These are phyloP conservation scores for Psilocybe subaeruginosa DNA, from an alignment of 768 basidiomycete genomes.

Conservation along the genomic window DNA sequence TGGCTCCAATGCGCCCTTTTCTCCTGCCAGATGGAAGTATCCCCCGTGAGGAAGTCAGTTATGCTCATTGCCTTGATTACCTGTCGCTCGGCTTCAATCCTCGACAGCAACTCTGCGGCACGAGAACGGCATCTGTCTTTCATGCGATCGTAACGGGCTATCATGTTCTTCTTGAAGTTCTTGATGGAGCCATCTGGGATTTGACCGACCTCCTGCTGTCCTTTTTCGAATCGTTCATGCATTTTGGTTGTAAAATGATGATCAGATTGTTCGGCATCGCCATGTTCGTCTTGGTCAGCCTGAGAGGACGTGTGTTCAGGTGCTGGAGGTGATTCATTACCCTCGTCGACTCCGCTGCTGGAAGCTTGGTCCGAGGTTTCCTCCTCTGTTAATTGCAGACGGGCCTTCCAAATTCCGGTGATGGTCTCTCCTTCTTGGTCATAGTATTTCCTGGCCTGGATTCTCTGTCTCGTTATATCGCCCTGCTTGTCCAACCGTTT, in stretches of 20 bases:
- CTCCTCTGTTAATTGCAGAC: background rate
- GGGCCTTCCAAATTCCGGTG: background rate
- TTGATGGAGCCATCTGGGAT: background rate
- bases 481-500: background rate
- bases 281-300: background rate
- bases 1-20: background rate
- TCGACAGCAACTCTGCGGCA: background rate
- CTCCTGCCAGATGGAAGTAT: background rate
- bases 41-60: background rate
- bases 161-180: background rate
- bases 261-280: background rate
- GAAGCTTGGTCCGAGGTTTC: background rate
- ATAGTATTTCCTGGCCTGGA: slow-evolving; percentile 2
- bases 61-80: background rate
- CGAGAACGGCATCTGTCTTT: background rate
- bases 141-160: background rate
- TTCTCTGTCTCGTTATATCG: background rate
- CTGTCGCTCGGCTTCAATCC: background rate
- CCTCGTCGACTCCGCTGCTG: background rate
- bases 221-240: background rate
- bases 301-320: background rate
- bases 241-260: background rate
- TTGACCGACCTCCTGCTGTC: background rate
- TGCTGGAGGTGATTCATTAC: background rate
- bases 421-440: slow-evolving; percentile 3